phyloP scores from a whole-genome alignment of 1,284 basidiomycete genomes.

The Tilletiopsis washingtonensis region DNA sequence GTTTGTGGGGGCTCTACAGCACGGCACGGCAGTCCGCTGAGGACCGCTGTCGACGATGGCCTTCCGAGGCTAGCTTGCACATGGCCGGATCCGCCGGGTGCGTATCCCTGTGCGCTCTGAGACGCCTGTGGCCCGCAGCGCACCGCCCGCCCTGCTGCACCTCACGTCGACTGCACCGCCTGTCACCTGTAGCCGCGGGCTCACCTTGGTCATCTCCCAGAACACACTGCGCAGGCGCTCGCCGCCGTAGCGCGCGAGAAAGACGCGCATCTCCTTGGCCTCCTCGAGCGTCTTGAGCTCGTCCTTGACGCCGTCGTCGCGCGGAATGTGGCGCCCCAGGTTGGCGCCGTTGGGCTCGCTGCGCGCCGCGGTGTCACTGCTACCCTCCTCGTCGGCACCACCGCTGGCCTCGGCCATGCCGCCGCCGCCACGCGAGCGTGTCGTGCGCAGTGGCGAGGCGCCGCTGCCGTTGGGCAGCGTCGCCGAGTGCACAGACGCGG shows the following conservation, averaged over 20 bases:
- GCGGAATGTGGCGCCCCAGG: slow-evolving; percentile 12
- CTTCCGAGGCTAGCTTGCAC: too few relatives aligned
- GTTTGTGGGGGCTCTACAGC: too few relatives aligned
- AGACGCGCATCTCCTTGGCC: slow-evolving; percentile 37
- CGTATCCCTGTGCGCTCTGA: not conserved
- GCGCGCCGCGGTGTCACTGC: not conserved
- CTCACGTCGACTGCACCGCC: not conserved
- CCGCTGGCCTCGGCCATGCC: not conserved
- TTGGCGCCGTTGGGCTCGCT: not conserved
- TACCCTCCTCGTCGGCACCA: not conserved
- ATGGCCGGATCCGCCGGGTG: too few relatives aligned
- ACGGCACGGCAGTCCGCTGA: too few relatives aligned
- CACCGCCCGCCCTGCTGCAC: not conserved
- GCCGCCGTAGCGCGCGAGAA: slow-evolving; percentile 33
- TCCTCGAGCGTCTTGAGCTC: slow-evolving; percentile 35
- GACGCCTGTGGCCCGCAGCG: not conserved
- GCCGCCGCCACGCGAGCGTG: not conserved
- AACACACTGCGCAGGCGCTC: slow-evolving; percentile 29
- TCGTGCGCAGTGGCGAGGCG: not conserved
- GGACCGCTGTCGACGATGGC: too few relatives aligned
- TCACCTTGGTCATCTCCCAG: slow-evolving; percentile 33
- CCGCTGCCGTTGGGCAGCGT: not conserved
- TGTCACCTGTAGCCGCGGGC: too few relatives aligned
- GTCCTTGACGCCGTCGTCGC: slow-evolving; percentile 37
- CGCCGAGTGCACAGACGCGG: not conserved